Base-by-base conservation (phyloP, 2,329 filamentous ascomycete genomes). In the Aspergillus japonicus region DNA sequence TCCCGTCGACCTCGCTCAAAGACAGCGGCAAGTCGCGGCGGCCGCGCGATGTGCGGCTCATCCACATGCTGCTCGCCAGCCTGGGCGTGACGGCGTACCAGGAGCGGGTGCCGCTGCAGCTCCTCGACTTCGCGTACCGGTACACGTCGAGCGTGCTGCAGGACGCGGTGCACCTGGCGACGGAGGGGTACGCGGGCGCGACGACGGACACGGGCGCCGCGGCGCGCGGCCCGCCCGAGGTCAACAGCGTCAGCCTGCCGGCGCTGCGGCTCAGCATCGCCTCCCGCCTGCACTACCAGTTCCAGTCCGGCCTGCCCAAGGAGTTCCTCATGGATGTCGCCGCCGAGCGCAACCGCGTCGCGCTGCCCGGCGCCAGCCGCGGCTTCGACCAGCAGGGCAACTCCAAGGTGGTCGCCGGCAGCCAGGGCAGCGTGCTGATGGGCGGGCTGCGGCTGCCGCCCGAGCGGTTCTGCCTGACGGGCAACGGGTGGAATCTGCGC, bases 261-360 rank as follows among this genome's bases (percentile, higher is more conserved):
- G 83, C 84, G 57, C 70, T 89, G 51, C 77, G 86, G 26, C 81
- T 88, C 60, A 85, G 85, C 3, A 87, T 89, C 56, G 82, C 83
- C 2, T 83, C 81, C 49, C 77, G 86, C 16, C 76, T 86, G 54
- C 82, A 85, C 57, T 83, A 86, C 66, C 84, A 87, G 68, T 89
- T 88, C 68, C 81, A 82, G 63, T 77, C 81, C 0, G 78, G 79
- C 0, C 67, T 89, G 63, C 84, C 85, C 0, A 88, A 88, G 68
- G 86, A 88, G 66, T 87, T 85, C 60, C 75, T 87, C 68, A 77
- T 82, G 65, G 83, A 87, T 69, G 73, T 87, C 29, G 86, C 83
- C 14, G 75, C 76, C 26, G 83, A 85, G 69, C 74, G 81, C 61
- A 86, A 87, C 69, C 73, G 80, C 5, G 78, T 84, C 53, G 79